phyloP scores from a whole-genome alignment of 2,329 filamentous ascomycete genomes.

The Arthrinium phaeospermum region DNA sequence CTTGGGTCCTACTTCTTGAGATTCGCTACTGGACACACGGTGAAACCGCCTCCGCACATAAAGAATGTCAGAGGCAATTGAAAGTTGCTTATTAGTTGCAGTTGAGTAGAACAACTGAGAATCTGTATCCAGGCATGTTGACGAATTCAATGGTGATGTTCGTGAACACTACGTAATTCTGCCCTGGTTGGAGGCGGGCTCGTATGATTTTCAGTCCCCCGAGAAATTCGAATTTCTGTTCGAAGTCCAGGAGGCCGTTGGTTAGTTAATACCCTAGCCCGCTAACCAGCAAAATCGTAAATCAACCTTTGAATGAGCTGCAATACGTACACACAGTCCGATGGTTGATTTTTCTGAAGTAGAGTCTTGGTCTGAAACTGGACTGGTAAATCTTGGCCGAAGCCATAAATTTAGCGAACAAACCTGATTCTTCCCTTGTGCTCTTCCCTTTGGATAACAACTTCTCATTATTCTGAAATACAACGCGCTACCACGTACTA shows the following conservation, averaged over 20 bases:
- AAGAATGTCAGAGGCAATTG: not conserved
- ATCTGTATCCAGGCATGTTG: not conserved
- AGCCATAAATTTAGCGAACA: not conserved
- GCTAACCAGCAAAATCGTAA: not conserved
- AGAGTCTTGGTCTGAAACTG: not conserved
- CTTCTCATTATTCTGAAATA: not conserved
- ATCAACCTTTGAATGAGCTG: not conserved
- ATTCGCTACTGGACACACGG: not conserved
- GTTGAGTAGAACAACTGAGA: not conserved
- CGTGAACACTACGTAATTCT: slow-evolving; percentile 12
- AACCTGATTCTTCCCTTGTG: not conserved
- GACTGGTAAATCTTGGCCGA: not conserved
- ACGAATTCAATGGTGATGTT: not conserved
- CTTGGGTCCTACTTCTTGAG: too few relatives aligned
- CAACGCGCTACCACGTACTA: too few relatives aligned
- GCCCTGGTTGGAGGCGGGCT: not conserved
- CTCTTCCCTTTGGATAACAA: not conserved
- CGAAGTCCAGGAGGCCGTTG: not conserved
- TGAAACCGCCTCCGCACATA: not conserved
- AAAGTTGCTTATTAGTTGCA: not conserved
- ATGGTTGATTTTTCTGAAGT: too few relatives aligned
- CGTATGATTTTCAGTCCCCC: not conserved
- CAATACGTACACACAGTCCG: not conserved
- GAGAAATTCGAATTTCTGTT: slow-evolving; percentile 8
- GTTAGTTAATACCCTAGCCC: not conserved